phyloP scores from a whole-genome alignment of 257 asterid species.

The Leptodermis oblonga region DNA sequence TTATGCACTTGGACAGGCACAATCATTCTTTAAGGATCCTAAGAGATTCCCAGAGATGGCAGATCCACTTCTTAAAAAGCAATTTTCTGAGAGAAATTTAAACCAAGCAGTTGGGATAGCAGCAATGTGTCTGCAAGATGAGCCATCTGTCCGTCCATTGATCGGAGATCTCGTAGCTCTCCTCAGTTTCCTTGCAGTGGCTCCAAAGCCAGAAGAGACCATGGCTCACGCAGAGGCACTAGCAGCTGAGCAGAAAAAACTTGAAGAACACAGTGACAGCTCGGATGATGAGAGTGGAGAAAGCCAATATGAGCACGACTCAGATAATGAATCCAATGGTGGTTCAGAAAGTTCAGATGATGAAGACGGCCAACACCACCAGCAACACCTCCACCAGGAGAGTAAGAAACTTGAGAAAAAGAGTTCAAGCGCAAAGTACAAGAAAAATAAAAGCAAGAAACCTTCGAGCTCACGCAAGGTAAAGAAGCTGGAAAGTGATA shows the following conservation, averaged over 20 bases:
- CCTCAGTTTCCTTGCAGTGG: conserved; percentile 48
- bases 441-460: conserved; percentile 6
- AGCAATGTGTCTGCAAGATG: conserved; percentile 89
- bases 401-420: neutral
- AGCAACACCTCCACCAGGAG: neutral
- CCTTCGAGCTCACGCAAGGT: conserved; percentile 8
- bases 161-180: conserved; percentile 67
- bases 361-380: neutral
- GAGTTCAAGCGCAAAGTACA: neutral
- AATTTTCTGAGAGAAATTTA: conserved; percentile 51
- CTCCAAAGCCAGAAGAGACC: conserved; percentile 27
- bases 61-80: conserved; percentile 54
- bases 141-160: conserved; percentile 75
- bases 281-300: conserved; percentile 19
- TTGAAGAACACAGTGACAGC: neutral
- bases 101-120: conserved; percentile 83
- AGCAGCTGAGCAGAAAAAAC: conserved; percentile 9
- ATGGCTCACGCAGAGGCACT: conserved; percentile 21
- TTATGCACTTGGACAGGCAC: conserved; percentile 36
- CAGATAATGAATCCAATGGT: conserved; percentile 17
- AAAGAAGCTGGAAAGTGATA: conserved; percentile 8
- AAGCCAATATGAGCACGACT: conserved; percentile 20
- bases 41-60: conserved; percentile 72
- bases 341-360: conserved; percentile 22
- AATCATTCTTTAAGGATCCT: conserved; percentile 58